Base-by-base conservation (phyloP, 306 rosid species). In the Rosa chinensis region DNA sequence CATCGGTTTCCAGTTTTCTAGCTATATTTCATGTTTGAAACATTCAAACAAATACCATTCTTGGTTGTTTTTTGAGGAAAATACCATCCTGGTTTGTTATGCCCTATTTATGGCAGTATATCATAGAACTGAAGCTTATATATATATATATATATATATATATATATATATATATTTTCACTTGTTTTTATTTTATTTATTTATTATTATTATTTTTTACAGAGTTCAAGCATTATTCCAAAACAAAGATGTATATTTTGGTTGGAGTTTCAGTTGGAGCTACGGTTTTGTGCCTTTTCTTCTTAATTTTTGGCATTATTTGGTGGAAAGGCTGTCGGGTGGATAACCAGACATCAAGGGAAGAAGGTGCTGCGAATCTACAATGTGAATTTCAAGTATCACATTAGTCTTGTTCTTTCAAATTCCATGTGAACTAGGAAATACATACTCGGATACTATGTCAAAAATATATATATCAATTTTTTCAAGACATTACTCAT, bases 211-310 rank as follows among this genome's bases (percentile, higher is more conserved):
- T 25, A 25, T 64, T 35, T 39, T 13, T 28, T 6, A 20, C 67
- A 74, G 78, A 74, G 25, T 74, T 74, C 69, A 0, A 23, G 68
- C 67, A 28, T 74, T 69, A 28, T 74, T 69, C 78, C 16, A 3
- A 62, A 62, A 62, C 67, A 20, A 75, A 42, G 9, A 20, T 21
- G 45, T 1, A 4, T 18, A 75, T 59, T 59, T 17, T 43, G 10
- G 55, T 59, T 44, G 78, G 78, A 59, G 42, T 48, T 21, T 75
- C 78, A 42, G 78, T 59, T 75, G 78, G 56, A 75, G 78, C 70
- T 59, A 43, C 14, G 0, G 28, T 75, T 4, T 59, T 75, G 70
- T 59, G 69, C 78, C 78, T 75, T 16, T 13, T 43, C 32, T 59
- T 75, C 43, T 8, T 75, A 25, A 16, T 75, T 42, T 55, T 56